These are phyloP conservation scores for Lachancea lanzarotensis DNA, from an alignment of 805 yeast species.

Conservation along the genomic window DNA sequence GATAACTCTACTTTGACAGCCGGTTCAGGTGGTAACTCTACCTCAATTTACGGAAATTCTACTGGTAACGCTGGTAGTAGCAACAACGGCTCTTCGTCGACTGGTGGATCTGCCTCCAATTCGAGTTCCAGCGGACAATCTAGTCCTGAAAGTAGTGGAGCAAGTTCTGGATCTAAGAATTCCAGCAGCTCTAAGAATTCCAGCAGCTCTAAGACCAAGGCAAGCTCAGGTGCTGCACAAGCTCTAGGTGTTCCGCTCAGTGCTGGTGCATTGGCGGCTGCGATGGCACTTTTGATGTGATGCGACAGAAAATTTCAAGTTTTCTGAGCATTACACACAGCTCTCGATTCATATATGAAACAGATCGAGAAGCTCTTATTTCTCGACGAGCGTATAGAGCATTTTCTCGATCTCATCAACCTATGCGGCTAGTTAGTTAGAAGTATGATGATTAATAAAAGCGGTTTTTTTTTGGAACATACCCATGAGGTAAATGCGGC, in stretches of 20 bases:
- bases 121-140: neutral
- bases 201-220: slow-evolving; percentile 2
- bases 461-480: slow-evolving; percentile 7
- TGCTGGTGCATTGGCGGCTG: slow-evolving; percentile 5
- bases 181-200: slow-evolving; percentile 2
- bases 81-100: neutral
- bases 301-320: no score
- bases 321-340: no score
- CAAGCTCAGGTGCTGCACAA: slow-evolving; percentile 5
- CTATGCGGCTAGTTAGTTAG: slow-evolving; percentile 3
- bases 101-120: neutral
- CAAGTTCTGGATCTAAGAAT: neutral
- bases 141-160: neutral
- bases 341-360: neutral
- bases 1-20: no score
- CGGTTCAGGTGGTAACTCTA: neutral
- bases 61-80: neutral
- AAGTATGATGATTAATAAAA: neutral
- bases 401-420: slow-evolving; percentile 7
- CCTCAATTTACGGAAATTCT: neutral
- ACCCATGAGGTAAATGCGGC: slow-evolving; percentile 27
- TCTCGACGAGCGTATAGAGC: neutral
- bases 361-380: neutral
- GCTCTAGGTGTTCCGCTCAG: slow-evolving; percentile 5
- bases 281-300: slow-evolving; percentile 3